A percentile compares a stretch with the other conserved stretches of the same genome.
phyloP scores from a whole-genome alignment of 2,329 filamentous ascomycete genomes.

The Diaporthe nobilis region DNA sequence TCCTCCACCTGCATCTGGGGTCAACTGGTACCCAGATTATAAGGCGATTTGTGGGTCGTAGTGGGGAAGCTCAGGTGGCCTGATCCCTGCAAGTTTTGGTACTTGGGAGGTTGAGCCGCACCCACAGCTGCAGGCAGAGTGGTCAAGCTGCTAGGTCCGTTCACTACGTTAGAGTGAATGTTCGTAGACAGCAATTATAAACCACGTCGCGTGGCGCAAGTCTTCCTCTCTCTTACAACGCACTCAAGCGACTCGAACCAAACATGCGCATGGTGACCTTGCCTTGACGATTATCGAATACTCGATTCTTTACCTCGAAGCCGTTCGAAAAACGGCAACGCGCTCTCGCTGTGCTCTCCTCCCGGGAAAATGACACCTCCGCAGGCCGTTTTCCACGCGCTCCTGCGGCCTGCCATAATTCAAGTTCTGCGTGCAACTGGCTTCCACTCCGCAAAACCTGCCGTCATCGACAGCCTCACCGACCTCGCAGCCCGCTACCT shows the following conservation, averaged over 20 bases:
- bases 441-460: slow-evolving; percentile 85
- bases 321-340: background rate
- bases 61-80: background rate
- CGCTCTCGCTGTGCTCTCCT: background rate
- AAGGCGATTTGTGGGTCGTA: background rate
- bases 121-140: slow-evolving; percentile 8
- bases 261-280: background rate
- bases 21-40: slow-evolving; percentile 15
- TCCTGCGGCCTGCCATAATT: slow-evolving; percentile 88
- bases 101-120: background rate
- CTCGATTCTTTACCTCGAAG: background rate
- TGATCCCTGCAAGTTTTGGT: slow-evolving; percentile 6
- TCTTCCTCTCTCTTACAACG: background rate
- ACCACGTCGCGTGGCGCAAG: background rate
- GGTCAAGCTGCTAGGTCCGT: slow-evolving; percentile 5
- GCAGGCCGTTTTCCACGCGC: slow-evolving; percentile 74
- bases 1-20: slow-evolving; percentile 19
- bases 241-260: background rate
- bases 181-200: background rate
- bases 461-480: slow-evolving; percentile 88
- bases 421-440: slow-evolving; percentile 93
- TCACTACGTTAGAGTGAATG: background rate
- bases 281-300: background rate
- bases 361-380: slow-evolving; percentile 59
- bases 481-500: slow-evolving; percentile 90